Evolutionary conservation across 441 rosid species (phyloP).

Genomic region (Erodium texanum): DNA sequence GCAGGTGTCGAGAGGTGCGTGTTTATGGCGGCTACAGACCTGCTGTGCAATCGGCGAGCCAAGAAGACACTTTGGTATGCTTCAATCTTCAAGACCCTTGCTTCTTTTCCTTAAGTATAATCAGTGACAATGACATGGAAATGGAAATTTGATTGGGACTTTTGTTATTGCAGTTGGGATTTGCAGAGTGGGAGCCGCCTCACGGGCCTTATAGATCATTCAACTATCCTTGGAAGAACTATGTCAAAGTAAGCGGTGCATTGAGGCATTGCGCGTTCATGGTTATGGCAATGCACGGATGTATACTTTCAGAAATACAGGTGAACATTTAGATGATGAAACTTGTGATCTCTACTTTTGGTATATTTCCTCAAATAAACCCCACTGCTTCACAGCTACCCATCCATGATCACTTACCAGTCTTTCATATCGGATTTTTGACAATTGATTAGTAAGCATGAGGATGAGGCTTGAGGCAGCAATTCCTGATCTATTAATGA

Average conservation of each 20-base stretch:
- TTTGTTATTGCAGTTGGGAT: slow-evolving; percentile 53
- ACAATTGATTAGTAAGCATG: too few relatives aligned
- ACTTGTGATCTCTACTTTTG: too few relatives aligned
- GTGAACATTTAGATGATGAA: slow-evolving; percentile 18
- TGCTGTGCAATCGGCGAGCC: slow-evolving; percentile 73
- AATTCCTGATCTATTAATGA: too few relatives aligned
- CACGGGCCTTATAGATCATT: slow-evolving; percentile 60
- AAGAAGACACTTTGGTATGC: slow-evolving; percentile 61
- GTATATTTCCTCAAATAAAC: too few relatives aligned
- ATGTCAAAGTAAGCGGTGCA: slow-evolving; percentile 51
- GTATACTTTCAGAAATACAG: slow-evolving; percentile 72
- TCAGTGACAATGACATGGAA: too few relatives aligned
- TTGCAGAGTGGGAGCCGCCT: slow-evolving; percentile 76
- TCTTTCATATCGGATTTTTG: too few relatives aligned
- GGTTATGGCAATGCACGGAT: slow-evolving; percentile 78
- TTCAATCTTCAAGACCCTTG: background rate
- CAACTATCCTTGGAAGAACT: slow-evolving; percentile 54
- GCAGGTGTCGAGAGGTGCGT: too few relatives aligned
- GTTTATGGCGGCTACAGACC: slow-evolving; percentile 77
- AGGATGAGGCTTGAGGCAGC: too few relatives aligned
- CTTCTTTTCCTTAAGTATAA: too few relatives aligned
- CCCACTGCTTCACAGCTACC: too few relatives aligned
- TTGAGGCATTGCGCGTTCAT: slow-evolving; percentile 72
- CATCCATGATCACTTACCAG: too few relatives aligned
- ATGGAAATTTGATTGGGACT: too few relatives aligned